Conservation (phyloP, 208 protist genomes). For the Phytomonas francai region DNA sequence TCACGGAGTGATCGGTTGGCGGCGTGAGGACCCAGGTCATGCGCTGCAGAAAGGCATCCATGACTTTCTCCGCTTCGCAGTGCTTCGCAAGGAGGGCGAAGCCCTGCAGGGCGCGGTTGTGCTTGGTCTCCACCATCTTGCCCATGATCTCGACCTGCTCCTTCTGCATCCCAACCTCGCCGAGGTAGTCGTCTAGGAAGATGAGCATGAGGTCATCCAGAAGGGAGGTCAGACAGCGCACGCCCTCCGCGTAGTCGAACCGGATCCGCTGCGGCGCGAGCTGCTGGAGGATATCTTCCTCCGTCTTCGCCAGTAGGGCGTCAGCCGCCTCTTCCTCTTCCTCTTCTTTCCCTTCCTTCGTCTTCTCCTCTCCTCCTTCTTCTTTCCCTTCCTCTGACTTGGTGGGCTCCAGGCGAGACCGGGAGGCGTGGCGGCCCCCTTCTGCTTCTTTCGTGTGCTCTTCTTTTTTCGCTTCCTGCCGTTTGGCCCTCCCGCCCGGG, state of each 20-base stretch:
- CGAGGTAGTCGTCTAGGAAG: slow-evolving; percentile 90
- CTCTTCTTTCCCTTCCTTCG: slow-evolving; percentile 8
- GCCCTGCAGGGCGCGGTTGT: slow-evolving; percentile 74
- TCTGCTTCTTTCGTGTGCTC: slow-evolving; percentile 6
- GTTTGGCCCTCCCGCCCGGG: slow-evolving; percentile 25
- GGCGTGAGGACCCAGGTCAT: slow-evolving; percentile 86
- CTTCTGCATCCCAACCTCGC: slow-evolving; percentile 81
- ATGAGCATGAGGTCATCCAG: slow-evolving; percentile 74
- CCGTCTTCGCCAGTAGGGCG: slow-evolving; percentile 4
- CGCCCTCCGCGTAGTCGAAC: slow-evolving; percentile 68
- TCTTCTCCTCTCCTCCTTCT: slow-evolving; percentile 7
- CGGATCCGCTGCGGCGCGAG: slow-evolving; percentile 15
- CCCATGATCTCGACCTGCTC: slow-evolving; percentile 88
- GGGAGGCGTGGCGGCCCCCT: slow-evolving; percentile 9
- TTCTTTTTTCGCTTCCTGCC: slow-evolving; percentile 15
- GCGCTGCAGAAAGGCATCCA: slow-evolving; percentile 70
- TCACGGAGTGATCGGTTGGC: slow-evolving; percentile 28
- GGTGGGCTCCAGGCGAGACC: no score
- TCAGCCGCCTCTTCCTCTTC: background rate
- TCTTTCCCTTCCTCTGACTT: no score
- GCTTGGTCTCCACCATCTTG: slow-evolving; percentile 88
- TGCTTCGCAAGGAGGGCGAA: slow-evolving; percentile 79
- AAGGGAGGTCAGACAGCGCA: slow-evolving; percentile 51
- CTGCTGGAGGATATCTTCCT: slow-evolving; percentile 24
- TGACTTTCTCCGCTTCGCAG: slow-evolving; percentile 52